Conservation (phyloP, 306 rosid genomes). For the Bauhinia variegata region DNA sequence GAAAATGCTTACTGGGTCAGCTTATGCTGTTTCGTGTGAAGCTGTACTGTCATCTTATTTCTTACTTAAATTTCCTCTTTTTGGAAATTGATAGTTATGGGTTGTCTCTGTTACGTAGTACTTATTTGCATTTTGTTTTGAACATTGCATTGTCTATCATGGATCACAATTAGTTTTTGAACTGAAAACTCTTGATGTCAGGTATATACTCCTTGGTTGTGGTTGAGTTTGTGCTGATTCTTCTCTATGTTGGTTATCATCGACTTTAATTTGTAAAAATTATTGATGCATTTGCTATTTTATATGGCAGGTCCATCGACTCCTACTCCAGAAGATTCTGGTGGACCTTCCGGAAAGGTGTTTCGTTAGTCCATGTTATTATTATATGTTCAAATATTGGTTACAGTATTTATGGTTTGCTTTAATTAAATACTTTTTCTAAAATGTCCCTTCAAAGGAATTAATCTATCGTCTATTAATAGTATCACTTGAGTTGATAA, state of each 20-base stretch:
- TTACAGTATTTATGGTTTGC: not conserved
- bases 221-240: not conserved
- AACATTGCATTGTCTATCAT: not conserved
- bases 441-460: constrained; percentile 3
- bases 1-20: constrained; percentile 1
- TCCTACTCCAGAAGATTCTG: constrained; percentile 51
- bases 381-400: not conserved
- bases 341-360: constrained; percentile 74
- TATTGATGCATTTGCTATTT: constrained; percentile 22
- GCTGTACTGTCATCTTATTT: not conserved
- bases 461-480: constrained; percentile 7
- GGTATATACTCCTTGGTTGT: not conserved
- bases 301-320: constrained; percentile 58
- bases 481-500: constrained; percentile 14
- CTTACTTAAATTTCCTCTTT: not conserved
- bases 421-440: constrained; percentile 7
- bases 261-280: constrained; percentile 7
- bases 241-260: constrained; percentile 14
- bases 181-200: not conserved
- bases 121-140: not conserved
- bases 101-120: not conserved
- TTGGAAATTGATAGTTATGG: not conserved
- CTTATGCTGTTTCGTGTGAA: not conserved
- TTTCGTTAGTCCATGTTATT: constrained; percentile 12
- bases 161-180: constrained; percentile 11